Base-by-base conservation (phyloP, 2,329 filamentous ascomycete species). In the Pestalotiopsis sp. region DNA sequence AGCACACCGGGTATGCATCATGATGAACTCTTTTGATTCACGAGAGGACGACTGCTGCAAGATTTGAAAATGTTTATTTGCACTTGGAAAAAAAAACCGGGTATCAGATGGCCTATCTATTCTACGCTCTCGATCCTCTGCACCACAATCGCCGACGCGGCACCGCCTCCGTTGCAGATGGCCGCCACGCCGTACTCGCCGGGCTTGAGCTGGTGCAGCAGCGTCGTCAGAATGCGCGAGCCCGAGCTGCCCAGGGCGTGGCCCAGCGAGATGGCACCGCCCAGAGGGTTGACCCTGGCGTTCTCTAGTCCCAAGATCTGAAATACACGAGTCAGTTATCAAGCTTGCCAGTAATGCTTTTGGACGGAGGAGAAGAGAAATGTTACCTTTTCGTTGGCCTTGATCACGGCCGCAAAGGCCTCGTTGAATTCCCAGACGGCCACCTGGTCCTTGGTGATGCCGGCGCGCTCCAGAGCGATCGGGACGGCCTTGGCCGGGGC, bases 341-440 rank as follows among this genome's bases (percentile, higher is more conserved):
- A 66, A 72, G 67, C 3, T 38, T 17, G 3, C 13, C 26, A 65
- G 22, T 9, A 48, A 3, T 56, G 3, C 26, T 56, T 26, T 52
- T 17, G 63, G 48, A 30, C 14, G 39, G 57, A 24, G 26, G 11
- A n/a, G 30, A 14, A n/a, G 14, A 26, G 6, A n/a, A n/a, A 35
- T 66, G 72, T 70, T 75, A 91, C 91, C 88, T 97, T 94, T 75
- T 93, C 91, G 77, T 98, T 98, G 56, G 95, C 94, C 78, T 96
- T 94, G 80, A 98, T 96, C 38, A 98, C 94, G 4, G 93, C 93
- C 35, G 96, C 95, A 78, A 99, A 99, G 0, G 96, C 96, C 82
- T 99, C 96, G 80, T 99, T 99, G 81, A 99, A 97, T 79, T 98
- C 96, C 95, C 96, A 98, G 24, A 98, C 84, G 4, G 95, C 91